Evolutionary conservation across 2,329 filamentous ascomycete genomes (phyloP).

Genomic region (Penicillium sp.): DNA sequence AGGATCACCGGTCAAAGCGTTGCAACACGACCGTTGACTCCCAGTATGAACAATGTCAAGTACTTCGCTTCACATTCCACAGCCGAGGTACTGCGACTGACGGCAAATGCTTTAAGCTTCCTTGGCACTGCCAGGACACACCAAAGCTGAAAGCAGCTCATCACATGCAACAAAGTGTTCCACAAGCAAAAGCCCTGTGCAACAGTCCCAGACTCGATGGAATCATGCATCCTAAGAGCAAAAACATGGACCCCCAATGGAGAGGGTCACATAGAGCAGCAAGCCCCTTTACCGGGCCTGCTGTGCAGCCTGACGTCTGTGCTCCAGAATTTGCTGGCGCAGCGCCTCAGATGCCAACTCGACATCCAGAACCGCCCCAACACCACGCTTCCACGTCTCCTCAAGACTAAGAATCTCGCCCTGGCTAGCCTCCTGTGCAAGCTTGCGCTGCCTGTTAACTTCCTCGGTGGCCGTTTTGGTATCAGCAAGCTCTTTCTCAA

Average conservation of each 20-base stretch:
- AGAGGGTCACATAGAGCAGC: background rate
- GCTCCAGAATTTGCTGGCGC: conserved; percentile 60
- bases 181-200: background rate
- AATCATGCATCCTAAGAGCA: background rate
- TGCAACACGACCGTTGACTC: background rate
- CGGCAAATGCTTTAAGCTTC: background rate
- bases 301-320: conserved; percentile 44
- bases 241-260: background rate
- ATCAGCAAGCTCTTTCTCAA: conserved; percentile 71
- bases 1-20: background rate
- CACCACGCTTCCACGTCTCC: conserved; percentile 70
- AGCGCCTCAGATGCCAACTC: conserved; percentile 76
- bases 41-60: background rate
- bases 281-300: conserved; percentile 27
- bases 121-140: background rate
- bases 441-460: conserved; percentile 64
- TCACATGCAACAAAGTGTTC: background rate
- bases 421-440: conserved; percentile 63
- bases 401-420: conserved; percentile 71
- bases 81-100: background rate
- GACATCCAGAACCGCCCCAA: conserved; percentile 76
- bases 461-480: conserved; percentile 65
- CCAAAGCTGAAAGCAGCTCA: background rate
- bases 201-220: background rate
- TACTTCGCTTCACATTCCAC: background rate